Base-by-base conservation (phyloP, 441 rosid genomes). In the Adansonia rubrostipa region DNA sequence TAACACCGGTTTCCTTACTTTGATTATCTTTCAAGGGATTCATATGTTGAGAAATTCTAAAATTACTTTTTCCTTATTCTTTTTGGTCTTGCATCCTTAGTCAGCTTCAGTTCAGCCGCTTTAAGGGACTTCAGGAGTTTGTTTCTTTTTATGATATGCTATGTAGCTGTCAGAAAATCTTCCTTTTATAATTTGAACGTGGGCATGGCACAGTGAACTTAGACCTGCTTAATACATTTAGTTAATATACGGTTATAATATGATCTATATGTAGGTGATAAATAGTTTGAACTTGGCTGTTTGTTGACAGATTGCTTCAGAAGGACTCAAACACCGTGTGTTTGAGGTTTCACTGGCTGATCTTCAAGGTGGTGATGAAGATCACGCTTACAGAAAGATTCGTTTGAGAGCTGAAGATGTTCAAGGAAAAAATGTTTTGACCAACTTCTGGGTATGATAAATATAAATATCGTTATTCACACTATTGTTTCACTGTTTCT, bases 301-400 rank as follows among this genome's bases (percentile, higher is more conserved):
- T 13, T 47, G 13, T 11, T 74, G 33, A 53, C 82, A 94, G 98
- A 93, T 95, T 90, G 98, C 97, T 22, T 95, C 98, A 7, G 97
- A 95, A 85, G 97, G 98, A 14, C 86, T 95, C 74, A 93, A 92
- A 74, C 98, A 93, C 50, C 82, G 97, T 42, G 92, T 95, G 75
- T 93, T 93, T 79, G 97, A 95, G 89, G 65, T 90, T 40, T 28
- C 33, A 28, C 33, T 28, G 33, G 33, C 33, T 28, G 33, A 28
- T 28, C 33, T 28, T 28, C 33, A 28, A 28, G 33, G 33, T 28
- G 33, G 33, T 28, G 33, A 28, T 28, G 33, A 28, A 28, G 33
- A 28, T 28, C 33, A 28, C 33, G 33, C 33, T 28, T 28, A 28
- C 33, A 28, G 33, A 28, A 28, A 28, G 33, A 28, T 28, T 28